Evolutionary conservation across 441 rosid genomes (phyloP), one percentile per base, ranked within the genome.

Genomic region (Erysimum pusillum): DNA sequence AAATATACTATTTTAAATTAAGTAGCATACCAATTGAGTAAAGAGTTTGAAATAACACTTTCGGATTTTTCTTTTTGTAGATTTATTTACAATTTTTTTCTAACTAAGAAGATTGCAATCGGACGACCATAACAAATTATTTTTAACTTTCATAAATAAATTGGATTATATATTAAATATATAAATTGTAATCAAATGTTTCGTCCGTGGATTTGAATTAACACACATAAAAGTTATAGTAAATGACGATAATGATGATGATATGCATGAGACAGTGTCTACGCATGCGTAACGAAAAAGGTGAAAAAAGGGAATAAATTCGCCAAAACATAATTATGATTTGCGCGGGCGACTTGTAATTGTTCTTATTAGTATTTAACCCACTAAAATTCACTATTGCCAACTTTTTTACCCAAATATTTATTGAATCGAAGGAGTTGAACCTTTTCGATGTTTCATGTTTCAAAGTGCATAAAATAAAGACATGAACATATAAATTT

Each of bases 241-340:
- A 58, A 65, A 71, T 71, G 51, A 67, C 73, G 73, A 71, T 65
- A 58, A 71, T 77, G 73, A 77, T 77, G 77, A 77, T 59, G 68
- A 35, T 71, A 58, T 77, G 77, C 81, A 77, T 77, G 81, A 77
- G 71, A 53, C 67, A 77, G 73, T 58, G 49, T 49, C 69, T 58
- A 25, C 81, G 81, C 81, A 77, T 77, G 81, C 81, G 71, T 32
- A 58, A 32, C 57, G 69, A 11, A 48, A 59, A 77, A 64, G 46
- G 62, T 72, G 67, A 53, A 51, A 76, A 48, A 36, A 71, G 42
- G 69, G 57, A 71, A 77, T 71, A 77, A 65, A 58, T 49, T 77
- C 7, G 63, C 48, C 69, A 71, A 71, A 77, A 49, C 81, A 71
- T 72, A 71, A 77, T 77, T 71, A 77, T 72, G 77, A 71, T 71